Conservation (phyloP, 2,329 filamentous ascomycete species). For the Fusarium sterilihyphosum region DNA sequence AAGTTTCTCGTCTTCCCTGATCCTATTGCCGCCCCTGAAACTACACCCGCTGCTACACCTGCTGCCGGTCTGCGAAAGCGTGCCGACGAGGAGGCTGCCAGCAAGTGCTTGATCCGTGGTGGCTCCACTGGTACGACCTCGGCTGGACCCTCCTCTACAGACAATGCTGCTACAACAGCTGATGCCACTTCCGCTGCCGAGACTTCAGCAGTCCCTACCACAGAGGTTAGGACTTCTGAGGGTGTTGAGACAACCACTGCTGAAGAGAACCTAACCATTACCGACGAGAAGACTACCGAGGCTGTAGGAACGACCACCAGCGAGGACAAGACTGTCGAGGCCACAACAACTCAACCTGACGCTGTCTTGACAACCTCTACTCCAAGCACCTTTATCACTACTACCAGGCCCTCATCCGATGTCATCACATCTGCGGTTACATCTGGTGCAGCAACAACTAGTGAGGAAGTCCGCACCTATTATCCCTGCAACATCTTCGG, state of each 20-base stretch:
- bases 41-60: background rate
- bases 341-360: background rate
- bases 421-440: background rate
- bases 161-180: background rate
- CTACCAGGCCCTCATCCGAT: background rate
- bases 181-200: background rate
- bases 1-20: slow-evolving; percentile 11
- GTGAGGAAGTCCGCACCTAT: background rate
- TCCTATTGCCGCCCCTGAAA: background rate
- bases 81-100: background rate
- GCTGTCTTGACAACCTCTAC: background rate
- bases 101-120: slow-evolving; percentile 10
- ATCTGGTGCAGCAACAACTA: background rate
- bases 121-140: background rate
- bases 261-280: background rate
- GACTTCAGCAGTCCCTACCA: background rate
- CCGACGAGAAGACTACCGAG: background rate
- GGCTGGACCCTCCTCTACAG: background rate
- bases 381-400: background rate
- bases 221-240: background rate
- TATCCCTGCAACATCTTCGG: slow-evolving; percentile 2
- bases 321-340: background rate
- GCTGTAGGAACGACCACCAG: background rate
- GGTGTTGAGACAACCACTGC: background rate
- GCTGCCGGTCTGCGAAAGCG: background rate